Percentiles rank a stretch among this genome's conserved stretches.
These are phyloP conservation scores for Bipolaris cookei DNA, from an alignment of 2,329 filamentous ascomycete species.

Conservation along the genomic window DNA sequence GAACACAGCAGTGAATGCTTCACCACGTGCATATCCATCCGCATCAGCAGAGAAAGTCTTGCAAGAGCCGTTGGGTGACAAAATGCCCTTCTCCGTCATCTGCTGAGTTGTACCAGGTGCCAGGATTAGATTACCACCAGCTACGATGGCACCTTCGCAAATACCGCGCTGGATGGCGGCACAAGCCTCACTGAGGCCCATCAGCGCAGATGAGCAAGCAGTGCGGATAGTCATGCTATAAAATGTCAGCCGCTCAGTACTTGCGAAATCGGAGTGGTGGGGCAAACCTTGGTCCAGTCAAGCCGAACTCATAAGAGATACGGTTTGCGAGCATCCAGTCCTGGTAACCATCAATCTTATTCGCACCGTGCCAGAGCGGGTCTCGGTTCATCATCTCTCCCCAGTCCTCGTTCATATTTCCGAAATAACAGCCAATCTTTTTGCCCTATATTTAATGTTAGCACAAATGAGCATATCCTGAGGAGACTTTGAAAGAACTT, in stretches of 20 bases:
- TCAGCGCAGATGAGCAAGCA: background rate
- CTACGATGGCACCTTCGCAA: slow-evolving; percentile 22
- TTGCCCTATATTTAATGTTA: slow-evolving; percentile 23
- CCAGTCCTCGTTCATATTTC: slow-evolving; percentile 38
- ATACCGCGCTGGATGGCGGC: slow-evolving; percentile 16
- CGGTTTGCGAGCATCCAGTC: slow-evolving; percentile 35
- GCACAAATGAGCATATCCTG: background rate
- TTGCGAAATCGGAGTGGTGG: background rate
- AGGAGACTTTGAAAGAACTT: background rate
- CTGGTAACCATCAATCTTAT: slow-evolving; percentile 15
- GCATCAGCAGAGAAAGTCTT: slow-evolving; percentile 33
- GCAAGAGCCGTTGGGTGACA: slow-evolving; percentile 23
- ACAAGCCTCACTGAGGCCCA: background rate
- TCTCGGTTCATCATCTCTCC: slow-evolving; percentile 6
- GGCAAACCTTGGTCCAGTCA: slow-evolving; percentile 32
- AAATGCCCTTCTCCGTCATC: slow-evolving; percentile 26
- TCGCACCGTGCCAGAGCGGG: slow-evolving; percentile 1
- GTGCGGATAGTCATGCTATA: slow-evolving; percentile 2
- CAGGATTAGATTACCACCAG: slow-evolving; percentile 25
- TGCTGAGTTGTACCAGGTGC: slow-evolving; percentile 1
- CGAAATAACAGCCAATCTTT: slow-evolving; percentile 42
- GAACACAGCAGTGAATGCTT: slow-evolving; percentile 36
- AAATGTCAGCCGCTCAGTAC: background rate
- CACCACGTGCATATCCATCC: slow-evolving; percentile 36
- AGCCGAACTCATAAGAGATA: slow-evolving; percentile 31